A percentile compares a stretch with the other conserved stretches of the same genome.
Evolutionary conservation across 2,329 filamentous ascomycete species (phyloP).

Genomic region (Alternaria brassicicola): DNA sequence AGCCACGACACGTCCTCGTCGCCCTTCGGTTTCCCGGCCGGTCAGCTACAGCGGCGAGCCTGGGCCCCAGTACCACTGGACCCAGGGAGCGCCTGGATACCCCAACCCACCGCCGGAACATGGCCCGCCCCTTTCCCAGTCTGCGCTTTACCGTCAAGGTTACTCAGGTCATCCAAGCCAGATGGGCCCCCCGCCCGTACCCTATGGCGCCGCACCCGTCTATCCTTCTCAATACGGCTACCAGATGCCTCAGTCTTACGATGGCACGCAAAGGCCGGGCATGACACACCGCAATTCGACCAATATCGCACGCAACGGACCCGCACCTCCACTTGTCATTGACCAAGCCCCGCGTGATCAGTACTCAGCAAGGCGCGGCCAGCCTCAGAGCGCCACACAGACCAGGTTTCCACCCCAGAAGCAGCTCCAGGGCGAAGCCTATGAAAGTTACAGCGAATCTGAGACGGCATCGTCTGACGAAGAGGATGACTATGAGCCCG

Average conservation of each 20-base stretch:
- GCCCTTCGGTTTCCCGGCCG: constrained; percentile 39
- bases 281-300: constrained; percentile 30
- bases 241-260: constrained; percentile 32
- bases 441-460: constrained; percentile 16
- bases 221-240: constrained; percentile 20
- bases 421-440: constrained; percentile 22
- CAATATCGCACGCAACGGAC: constrained; percentile 22
- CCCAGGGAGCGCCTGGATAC: constrained; percentile 31
- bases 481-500: constrained; percentile 16
- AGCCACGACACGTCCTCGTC: constrained; percentile 31
- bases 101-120: constrained; percentile 35
- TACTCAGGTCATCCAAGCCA: constrained; percentile 19
- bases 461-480: constrained; percentile 23
- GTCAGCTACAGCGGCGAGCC: constrained; percentile 42
- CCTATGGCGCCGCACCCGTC: constrained; percentile 19
- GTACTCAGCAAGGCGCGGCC: constrained; percentile 38
- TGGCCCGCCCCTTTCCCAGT: constrained; percentile 43
- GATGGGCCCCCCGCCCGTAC: constrained; percentile 21
- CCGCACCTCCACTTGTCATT: constrained; percentile 23
- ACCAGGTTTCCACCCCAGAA: constrained; percentile 6
- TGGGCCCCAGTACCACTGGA: constrained; percentile 23
- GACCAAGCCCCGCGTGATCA: constrained; percentile 30
- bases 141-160: constrained; percentile 31
- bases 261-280: constrained; percentile 26
- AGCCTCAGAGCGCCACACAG: constrained; percentile 19